Conservation (phyloP, 305 asterid species). For the Ajuga reptans region DNA sequence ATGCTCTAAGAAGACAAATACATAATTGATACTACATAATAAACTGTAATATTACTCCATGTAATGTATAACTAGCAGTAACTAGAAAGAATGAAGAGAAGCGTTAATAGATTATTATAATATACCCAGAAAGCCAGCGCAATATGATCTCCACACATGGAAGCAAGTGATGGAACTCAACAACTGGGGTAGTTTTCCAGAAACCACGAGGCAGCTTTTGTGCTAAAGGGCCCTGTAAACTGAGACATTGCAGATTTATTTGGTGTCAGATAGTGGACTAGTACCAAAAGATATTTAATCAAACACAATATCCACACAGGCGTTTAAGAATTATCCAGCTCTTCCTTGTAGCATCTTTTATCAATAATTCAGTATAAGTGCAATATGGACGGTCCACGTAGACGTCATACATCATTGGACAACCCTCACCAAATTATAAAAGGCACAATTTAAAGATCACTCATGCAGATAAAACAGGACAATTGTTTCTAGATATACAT, state of each 20-base stretch:
- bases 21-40: not conserved
- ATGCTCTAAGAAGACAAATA: not conserved
- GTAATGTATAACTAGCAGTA: not conserved
- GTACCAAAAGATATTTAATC: not conserved
- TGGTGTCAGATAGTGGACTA: not conserved
- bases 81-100: not conserved
- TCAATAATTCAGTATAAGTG: not conserved
- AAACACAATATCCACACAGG: not conserved
- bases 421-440: not conserved
- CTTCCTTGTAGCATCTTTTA: not conserved
- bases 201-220: conserved; percentile 23
- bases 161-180: conserved; percentile 41
- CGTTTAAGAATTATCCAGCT: not conserved
- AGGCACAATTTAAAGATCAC: not conserved
- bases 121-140: conserved; percentile 48
- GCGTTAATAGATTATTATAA: not conserved
- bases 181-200: conserved; percentile 43
- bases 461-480: not conserved
- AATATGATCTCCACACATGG: conserved; percentile 49
- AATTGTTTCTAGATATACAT: not conserved
- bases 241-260: conserved; percentile 22
- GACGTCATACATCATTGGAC: not conserved
- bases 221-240: conserved; percentile 56
- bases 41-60: not conserved
- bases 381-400: not conserved